A percentile compares a stretch with the other conserved stretches of the same genome.
Evolutionary conservation across 495 filamentous ascomycete species (phyloP).

Genomic region (Penicillium coffeae): DNA sequence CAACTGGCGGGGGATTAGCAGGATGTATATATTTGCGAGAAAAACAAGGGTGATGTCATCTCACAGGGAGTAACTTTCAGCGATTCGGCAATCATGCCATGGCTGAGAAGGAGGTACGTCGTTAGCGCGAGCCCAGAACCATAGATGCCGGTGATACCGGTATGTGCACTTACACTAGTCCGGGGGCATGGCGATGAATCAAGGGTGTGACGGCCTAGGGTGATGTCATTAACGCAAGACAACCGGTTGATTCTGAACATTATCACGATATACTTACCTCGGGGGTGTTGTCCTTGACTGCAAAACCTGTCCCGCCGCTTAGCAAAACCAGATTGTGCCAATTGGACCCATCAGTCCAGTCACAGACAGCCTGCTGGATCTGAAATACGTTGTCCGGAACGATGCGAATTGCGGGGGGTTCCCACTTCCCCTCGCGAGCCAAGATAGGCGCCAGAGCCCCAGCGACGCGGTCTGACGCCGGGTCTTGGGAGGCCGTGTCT

Average conservation of each 20-base stretch:
- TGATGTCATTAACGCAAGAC: conserved; percentile 18
- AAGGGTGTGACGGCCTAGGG: conserved; percentile 71
- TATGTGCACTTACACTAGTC: conserved; percentile 64
- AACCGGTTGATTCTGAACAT: conserved; percentile 4
- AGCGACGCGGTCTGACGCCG: conserved; percentile 70
- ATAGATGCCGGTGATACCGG: too few relatives aligned
- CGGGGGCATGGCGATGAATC: conserved; percentile 82
- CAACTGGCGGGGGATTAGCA: conserved; percentile 55
- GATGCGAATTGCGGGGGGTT: conserved; percentile 62
- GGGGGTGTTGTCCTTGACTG: conserved; percentile 80
- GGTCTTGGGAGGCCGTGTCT: conserved; percentile 83
- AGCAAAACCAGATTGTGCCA: conserved; percentile 74
- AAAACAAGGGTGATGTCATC: conserved; percentile 28
- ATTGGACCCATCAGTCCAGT: conserved; percentile 62
- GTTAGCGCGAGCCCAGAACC: conserved; percentile 2
- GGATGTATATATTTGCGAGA: conserved; percentile 11
- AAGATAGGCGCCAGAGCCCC: conserved; percentile 65
- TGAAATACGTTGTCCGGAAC: conserved; percentile 72
- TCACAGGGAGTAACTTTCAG: conserved; percentile 83
- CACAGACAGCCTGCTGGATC: conserved; percentile 67
- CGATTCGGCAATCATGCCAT: conserved; percentile 90
- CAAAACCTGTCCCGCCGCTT: conserved; percentile 93
- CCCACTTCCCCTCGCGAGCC: conserved; percentile 65
- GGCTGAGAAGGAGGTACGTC: conserved; percentile 48
- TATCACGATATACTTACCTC: conserved; percentile 54